Evolutionary conservation across 2,329 filamentous ascomycete genomes (phyloP).

Genomic region (Calonectria hongkongensis): DNA sequence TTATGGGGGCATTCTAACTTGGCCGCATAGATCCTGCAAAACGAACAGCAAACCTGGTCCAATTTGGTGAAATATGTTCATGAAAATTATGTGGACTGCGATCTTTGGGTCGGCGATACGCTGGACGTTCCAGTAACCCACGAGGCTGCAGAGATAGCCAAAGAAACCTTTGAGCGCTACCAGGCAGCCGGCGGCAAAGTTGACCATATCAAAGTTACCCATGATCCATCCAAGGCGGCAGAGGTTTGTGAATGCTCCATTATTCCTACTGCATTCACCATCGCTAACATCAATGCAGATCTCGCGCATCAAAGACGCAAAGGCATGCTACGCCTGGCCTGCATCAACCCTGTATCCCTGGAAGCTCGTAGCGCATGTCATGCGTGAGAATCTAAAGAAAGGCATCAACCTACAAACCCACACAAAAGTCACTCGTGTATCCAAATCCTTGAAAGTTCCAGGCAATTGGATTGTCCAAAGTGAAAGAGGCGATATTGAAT

Average conservation of each 20-base stretch:
- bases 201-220: constrained; percentile 40
- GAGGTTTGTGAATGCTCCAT: constrained; percentile 9
- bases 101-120: constrained; percentile 43
- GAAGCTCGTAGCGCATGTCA: constrained; percentile 41
- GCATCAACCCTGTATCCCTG: constrained; percentile 41
- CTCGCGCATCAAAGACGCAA: constrained; percentile 37
- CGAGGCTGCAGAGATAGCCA: constrained; percentile 34
- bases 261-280: neutral
- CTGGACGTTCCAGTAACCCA: constrained; percentile 40
- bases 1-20: neutral
- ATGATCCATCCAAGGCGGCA: constrained; percentile 30
- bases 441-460: neutral
- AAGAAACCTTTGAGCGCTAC: constrained; percentile 34
- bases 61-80: constrained; percentile 36
- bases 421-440: constrained; percentile 22
- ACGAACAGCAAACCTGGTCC: constrained; percentile 41
- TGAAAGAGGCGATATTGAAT: constrained; percentile 34
- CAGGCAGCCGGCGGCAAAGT: constrained; percentile 38
- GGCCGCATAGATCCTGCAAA: constrained; percentile 33
- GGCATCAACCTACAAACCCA: constrained; percentile 38
- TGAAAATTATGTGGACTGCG: constrained; percentile 39
- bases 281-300: constrained; percentile 28
- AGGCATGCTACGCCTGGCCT: constrained; percentile 44
- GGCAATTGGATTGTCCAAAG: constrained; percentile 35
- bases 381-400: constrained; percentile 39